These are phyloP conservation scores for Diaporthe sp. DNA, from an alignment of 2,329 filamentous ascomycete genomes.

Conservation along the genomic window DNA sequence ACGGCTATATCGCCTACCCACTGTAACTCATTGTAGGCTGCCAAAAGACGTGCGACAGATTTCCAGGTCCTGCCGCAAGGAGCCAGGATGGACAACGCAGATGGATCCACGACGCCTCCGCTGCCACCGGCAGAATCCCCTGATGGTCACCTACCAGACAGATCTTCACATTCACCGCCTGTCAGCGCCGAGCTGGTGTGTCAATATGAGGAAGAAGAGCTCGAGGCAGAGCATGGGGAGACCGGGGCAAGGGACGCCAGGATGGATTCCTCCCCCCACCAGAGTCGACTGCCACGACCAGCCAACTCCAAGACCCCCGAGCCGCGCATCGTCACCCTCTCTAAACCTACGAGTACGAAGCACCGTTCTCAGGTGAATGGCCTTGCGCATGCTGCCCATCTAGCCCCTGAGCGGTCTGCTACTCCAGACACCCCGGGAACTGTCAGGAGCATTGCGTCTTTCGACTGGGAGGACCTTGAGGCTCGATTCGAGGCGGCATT, in stretches of 20 bases:
- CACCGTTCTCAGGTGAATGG: constrained; percentile 49
- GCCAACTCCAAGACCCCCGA: constrained; percentile 34
- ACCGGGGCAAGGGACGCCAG: constrained; percentile 7
- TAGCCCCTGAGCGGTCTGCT: constrained; percentile 51
- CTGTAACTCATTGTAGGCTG: background rate
- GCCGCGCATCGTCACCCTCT: constrained; percentile 37
- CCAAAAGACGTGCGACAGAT: background rate
- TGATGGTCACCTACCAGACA: background rate
- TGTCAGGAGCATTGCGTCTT: constrained; percentile 60
- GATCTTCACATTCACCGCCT: background rate
- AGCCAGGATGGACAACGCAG: constrained; percentile 31
- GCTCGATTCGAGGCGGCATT: constrained; percentile 77
- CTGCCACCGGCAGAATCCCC: constrained; percentile 36
- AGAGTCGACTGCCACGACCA: constrained; percentile 42
- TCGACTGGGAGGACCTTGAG: constrained; percentile 86
- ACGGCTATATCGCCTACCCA: background rate
- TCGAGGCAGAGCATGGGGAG: background rate
- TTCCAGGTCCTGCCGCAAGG: background rate
- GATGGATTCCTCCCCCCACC: constrained; percentile 40
- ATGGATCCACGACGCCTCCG: constrained; percentile 40
- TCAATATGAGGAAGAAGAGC: constrained; percentile 6
- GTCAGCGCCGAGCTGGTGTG: background rate
- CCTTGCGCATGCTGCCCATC: constrained; percentile 70
- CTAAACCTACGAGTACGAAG: constrained; percentile 48
- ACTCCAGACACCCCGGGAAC: constrained; percentile 62